Percentiles rank a stretch among this genome's conserved stretches.
phyloP scores from a whole-genome alignment of 805 yeast genomes.

The Candida germanica region DNA sequence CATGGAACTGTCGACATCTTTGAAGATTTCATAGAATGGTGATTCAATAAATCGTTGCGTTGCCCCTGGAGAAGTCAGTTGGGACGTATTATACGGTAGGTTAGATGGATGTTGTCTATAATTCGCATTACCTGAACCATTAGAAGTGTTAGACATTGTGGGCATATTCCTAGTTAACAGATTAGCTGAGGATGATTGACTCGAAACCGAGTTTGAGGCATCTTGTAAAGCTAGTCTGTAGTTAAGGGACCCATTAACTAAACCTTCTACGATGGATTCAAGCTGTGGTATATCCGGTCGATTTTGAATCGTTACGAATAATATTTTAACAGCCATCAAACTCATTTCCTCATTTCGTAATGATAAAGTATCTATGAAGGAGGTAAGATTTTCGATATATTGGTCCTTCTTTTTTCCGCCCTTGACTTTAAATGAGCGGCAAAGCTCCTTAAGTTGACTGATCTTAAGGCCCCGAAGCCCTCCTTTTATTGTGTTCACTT shows the following conservation, averaged over 20 bases:
- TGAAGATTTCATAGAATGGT: constrained; percentile 53
- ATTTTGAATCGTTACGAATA: neutral
- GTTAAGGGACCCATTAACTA: constrained; percentile 1
- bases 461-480: constrained; percentile 29
- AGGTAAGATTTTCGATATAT: neutral
- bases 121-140: neutral
- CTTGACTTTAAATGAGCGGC: constrained; percentile 29
- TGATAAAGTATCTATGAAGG: constrained; percentile 2
- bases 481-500: constrained; percentile 1
- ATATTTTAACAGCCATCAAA: constrained; percentile 35
- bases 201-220: neutral
- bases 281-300: constrained; percentile 5
- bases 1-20: constrained; percentile 48
- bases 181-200: neutral
- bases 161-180: constrained; percentile 2
- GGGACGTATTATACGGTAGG: neutral
- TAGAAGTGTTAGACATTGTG: neutral
- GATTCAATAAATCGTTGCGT: no score
- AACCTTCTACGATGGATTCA: neutral
- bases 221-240: constrained; percentile 3
- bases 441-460: constrained; percentile 50
- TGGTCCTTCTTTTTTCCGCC: constrained; percentile 5
- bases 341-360: neutral
- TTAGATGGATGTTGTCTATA: neutral
- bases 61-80: neutral